phyloP scores from a whole-genome alignment of 2,329 filamentous ascomycete genomes.

The Phialocephala sp. region DNA sequence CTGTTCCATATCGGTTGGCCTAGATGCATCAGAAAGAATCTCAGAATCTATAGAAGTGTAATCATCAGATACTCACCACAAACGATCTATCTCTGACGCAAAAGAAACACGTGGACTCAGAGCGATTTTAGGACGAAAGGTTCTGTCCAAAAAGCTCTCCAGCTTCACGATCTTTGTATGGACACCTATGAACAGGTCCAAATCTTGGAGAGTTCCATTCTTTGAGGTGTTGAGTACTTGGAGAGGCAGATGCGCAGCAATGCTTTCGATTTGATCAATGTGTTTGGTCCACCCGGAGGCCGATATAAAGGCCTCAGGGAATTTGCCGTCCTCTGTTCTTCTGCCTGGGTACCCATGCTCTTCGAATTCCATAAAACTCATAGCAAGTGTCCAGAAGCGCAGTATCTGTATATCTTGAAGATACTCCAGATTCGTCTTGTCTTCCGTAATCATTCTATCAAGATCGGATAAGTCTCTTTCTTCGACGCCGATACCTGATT shows the following conservation, averaged over 20 bases:
- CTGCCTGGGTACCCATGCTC: neutral
- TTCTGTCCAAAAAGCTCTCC: neutral
- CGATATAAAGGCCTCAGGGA: neutral
- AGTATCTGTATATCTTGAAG: neutral
- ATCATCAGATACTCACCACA: neutral
- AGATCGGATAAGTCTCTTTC: too few species aligned
- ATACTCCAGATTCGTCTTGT: neutral
- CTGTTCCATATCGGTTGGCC: neutral
- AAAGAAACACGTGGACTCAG: neutral
- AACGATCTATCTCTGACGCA: neutral
- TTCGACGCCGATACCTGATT: too few species aligned
- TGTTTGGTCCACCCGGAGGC: neutral
- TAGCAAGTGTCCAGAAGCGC: constrained; percentile 1
- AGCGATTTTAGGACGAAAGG: neutral
- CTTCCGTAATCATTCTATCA: too few species aligned
- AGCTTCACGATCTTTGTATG: neutral
- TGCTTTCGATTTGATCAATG: neutral
- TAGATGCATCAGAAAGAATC: neutral
- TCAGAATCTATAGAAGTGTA: neutral
- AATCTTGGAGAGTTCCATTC: neutral
- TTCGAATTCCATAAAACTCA: neutral
- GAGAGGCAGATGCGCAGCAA: neutral
- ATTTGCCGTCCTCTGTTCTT: neutral
- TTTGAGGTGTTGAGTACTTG: neutral
- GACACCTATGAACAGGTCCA: neutral